A percentile compares a stretch with the other conserved stretches of the same genome.
Evolutionary conservation across 2,329 filamentous ascomycete genomes (phyloP).

Genomic region (Akanthomyces lecanii): DNA sequence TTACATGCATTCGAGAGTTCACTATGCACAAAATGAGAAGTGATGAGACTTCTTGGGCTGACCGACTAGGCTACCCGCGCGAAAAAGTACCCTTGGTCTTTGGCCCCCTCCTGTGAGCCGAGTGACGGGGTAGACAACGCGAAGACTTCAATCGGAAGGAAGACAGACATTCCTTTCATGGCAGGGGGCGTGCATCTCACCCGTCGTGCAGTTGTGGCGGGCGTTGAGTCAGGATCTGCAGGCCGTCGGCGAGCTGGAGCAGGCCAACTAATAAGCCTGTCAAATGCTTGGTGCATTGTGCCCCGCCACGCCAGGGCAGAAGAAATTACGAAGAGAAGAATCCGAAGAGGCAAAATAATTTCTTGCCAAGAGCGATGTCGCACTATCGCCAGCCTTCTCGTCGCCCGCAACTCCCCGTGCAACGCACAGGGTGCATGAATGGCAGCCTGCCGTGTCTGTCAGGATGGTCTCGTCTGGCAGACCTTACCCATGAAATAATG

Average conservation of each 20-base stretch:
- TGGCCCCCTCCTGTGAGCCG: neutral
- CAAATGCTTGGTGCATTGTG: conserved; percentile 6
- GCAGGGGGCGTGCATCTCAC: conserved; percentile 12
- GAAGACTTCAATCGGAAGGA: neutral
- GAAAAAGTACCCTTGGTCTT: neutral
- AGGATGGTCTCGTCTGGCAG: neutral
- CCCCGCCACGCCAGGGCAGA: neutral
- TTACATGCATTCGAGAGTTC: neutral
- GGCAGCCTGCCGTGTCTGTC: neutral
- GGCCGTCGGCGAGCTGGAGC: conserved; percentile 1
- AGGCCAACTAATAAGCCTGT: conserved; percentile 9
- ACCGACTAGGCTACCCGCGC: neutral
- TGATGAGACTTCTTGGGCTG: neutral
- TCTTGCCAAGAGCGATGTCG: neutral
- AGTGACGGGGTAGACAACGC: neutral
- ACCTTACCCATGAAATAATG: conserved; percentile 10
- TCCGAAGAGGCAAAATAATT: neutral
- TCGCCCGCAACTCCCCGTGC: neutral
- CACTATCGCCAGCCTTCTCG: neutral
- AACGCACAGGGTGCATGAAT: neutral
- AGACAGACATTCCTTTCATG: neutral
- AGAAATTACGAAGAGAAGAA: neutral
- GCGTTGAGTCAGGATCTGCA: conserved; percentile 16
- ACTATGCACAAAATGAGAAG: conserved; percentile 5
- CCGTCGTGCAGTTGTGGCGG: conserved; percentile 13